Percentiles rank a stretch among this genome's conserved stretches.
Conservation (phyloP, 2,329 filamentous ascomycete species). For the Beauveria pseudobassiana region DNA sequence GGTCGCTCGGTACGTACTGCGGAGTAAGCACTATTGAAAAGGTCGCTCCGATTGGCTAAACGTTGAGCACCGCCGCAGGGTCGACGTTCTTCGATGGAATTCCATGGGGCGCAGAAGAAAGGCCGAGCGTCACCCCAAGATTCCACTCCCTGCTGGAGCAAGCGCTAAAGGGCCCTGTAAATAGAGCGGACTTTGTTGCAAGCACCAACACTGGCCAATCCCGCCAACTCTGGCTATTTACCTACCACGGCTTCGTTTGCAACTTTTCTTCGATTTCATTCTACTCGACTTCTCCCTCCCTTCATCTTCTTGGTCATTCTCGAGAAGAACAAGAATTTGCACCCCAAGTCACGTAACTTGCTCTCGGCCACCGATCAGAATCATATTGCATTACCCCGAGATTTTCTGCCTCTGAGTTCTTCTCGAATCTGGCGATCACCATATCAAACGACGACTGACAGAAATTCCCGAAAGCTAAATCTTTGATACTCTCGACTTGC, state of each 20-base stretch:
- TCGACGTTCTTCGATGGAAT: slow-evolving; percentile 35
- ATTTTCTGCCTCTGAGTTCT: neutral
- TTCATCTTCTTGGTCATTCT: too few relatives aligned
- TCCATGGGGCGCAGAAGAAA: slow-evolving; percentile 33
- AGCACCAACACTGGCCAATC: neutral
- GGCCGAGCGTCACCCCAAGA: too few relatives aligned
- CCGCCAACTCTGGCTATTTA: neutral
- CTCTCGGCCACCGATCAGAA: too few relatives aligned
- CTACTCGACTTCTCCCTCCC: too few relatives aligned
- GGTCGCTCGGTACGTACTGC: neutral
- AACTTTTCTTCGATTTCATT: too few relatives aligned
- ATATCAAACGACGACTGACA: neutral
- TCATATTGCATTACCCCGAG: neutral
- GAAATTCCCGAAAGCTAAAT: neutral
- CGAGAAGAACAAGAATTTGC: too few relatives aligned
- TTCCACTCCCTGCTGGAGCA: neutral
- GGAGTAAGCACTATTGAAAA: neutral
- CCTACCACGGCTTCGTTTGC: too few relatives aligned
- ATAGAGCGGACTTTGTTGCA: too few relatives aligned
- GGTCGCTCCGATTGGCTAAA: slow-evolving; percentile 6
- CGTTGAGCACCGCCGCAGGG: slow-evolving; percentile 28
- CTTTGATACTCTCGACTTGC: neutral
- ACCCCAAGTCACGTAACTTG: too few relatives aligned
- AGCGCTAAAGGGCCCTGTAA: neutral
- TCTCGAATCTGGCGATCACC: neutral